A percentile compares a stretch with the other conserved stretches of the same genome.
phyloP scores from a whole-genome alignment of 352 stramenopile species.

The Lagenidium giganteum region DNA sequence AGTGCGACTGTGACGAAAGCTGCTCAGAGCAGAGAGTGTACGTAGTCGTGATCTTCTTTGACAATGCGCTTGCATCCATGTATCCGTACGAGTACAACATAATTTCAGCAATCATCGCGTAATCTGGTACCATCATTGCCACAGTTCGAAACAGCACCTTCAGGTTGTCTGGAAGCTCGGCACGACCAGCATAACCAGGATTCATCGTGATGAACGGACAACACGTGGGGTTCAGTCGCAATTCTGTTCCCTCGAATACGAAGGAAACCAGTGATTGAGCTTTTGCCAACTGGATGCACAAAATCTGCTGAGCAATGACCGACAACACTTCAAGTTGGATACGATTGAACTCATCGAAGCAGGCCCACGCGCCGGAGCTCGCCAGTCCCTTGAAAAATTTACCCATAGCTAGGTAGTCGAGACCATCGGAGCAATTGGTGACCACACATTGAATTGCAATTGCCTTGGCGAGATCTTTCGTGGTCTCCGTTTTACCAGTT shows the following conservation, averaged over 20 bases:
- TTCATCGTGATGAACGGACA: conserved; percentile 95
- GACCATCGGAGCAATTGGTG: conserved; percentile 87
- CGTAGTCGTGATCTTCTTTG: conserved; percentile 91
- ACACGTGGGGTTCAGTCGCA: conserved; percentile 86
- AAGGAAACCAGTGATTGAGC: conserved; percentile 76
- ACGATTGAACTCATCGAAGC: conserved; percentile 93
- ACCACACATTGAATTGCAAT: conserved; percentile 93
- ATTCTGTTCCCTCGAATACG: conserved; percentile 87
- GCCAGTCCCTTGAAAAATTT: conserved; percentile 94
- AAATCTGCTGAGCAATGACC: conserved; percentile 91
- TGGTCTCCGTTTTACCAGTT: conserved; percentile 91
- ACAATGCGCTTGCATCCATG: conserved; percentile 77
- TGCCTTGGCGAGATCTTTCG: conserved; percentile 90
- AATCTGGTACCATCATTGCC: conserved; percentile 94
- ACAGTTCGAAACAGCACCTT: conserved; percentile 91
- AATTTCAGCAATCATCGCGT: conserved; percentile 92
- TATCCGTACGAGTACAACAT: conserved; percentile 92
- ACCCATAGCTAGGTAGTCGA: conserved; percentile 91
- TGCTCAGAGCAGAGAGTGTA: conserved; percentile 92
- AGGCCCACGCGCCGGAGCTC: conserved; percentile 87
- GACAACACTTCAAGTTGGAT: conserved; percentile 92
- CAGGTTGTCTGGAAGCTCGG: conserved; percentile 90
- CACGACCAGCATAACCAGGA: conserved; percentile 83
- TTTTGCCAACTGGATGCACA: conserved; percentile 88
- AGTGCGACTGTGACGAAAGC: conserved; percentile 90